These are phyloP conservation scores for Mimosa pudica DNA, from an alignment of 306 rosid species.

Conservation along the genomic window DNA sequence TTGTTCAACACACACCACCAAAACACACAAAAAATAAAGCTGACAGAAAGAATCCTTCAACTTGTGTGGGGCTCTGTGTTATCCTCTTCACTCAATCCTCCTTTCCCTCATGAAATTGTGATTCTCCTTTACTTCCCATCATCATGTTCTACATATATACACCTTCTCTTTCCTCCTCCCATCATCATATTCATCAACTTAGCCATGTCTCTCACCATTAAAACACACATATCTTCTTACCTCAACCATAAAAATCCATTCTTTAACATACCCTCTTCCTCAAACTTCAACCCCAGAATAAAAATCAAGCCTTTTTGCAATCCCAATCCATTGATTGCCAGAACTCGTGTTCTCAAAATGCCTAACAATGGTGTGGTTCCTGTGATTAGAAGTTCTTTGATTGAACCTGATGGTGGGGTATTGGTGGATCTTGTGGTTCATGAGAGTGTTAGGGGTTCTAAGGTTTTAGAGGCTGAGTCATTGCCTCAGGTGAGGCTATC, in stretches of 20 bases:
- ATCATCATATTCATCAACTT: not conserved
- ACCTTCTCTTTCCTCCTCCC: not conserved
- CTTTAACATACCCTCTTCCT: conserved; percentile 27
- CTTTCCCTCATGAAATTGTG: not conserved
- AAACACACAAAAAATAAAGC: conserved; percentile 44
- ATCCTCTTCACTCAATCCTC: not conserved
- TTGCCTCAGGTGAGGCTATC: conserved; percentile 64
- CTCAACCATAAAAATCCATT: conserved; percentile 23
- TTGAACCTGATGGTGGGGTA: conserved; percentile 86
- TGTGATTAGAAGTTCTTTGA: conserved; percentile 72
- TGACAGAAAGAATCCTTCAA: not conserved
- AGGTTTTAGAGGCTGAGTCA: conserved; percentile 53
- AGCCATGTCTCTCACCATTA: conserved; percentile 67
- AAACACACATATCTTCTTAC: conserved; percentile 49
- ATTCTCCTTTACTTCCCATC: conserved; percentile 1
- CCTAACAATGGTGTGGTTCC: conserved; percentile 29
- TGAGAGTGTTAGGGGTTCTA: conserved; percentile 50
- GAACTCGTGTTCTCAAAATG: conserved; percentile 46
- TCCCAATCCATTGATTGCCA: conserved; percentile 41
- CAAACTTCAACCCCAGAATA: conserved; percentile 28
- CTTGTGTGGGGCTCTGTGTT: conserved; percentile 39
- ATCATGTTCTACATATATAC: conserved; percentile 51
- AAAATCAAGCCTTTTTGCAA: conserved; percentile 44
- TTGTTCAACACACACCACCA: conserved; percentile 21
- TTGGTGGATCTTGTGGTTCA: conserved; percentile 82